phyloP scores from a whole-genome alignment of 129 eudicot genomes.

The Daucus carota region DH1_v3.0 NC_030383.2:1042001-1042500 shows the following conservation, averaged over 20 bases:
- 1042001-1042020: slow-evolving; percentile 50
- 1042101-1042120: neutral
- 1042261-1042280: too few species aligned
- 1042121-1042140: neutral
- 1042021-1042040: slow-evolving; percentile 80
- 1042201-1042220: neutral
- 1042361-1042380: neutral
- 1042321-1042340: too few species aligned
- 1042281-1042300: too few species aligned
- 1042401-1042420: neutral
- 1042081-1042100: neutral
- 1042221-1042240: neutral
- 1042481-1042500: too few species aligned
- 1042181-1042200: neutral
- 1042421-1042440: neutral
- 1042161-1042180: too few species aligned
- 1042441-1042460: neutral
- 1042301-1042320: too few species aligned
- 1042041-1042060: slow-evolving; percentile 12
- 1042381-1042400: neutral
- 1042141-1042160: too few species aligned
- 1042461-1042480: too few species aligned
- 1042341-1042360: too few species aligned
- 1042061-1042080: neutral
- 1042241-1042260: too few species aligned